A percentile compares a stretch with the other conserved stretches of the same genome.
Evolutionary conservation across 129 eudicot species (phyloP).

Genomic region (Arctium lappa): DNA sequence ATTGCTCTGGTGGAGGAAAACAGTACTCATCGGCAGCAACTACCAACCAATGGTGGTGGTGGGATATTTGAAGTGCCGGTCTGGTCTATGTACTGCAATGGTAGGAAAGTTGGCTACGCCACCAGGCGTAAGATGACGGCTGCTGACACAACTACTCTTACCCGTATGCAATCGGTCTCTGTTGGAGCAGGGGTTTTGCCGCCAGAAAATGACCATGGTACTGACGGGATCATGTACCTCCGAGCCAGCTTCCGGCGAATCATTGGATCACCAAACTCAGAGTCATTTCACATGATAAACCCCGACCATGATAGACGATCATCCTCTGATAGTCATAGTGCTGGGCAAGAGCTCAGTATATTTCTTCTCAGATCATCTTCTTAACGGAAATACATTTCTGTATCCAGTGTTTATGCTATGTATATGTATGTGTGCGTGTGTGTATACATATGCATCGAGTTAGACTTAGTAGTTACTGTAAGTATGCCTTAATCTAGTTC

Average conservation of each 20-base stretch:
- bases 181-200: slow-evolving; percentile 44
- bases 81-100: slow-evolving; percentile 41
- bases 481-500: slow-evolving; percentile 9
- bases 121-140: slow-evolving; percentile 36
- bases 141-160: slow-evolving; percentile 24
- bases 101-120: slow-evolving; percentile 41
- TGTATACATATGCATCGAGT: neutral
- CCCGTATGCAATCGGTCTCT: slow-evolving; percentile 37
- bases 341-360: slow-evolving; percentile 40
- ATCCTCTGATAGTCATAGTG: slow-evolving; percentile 8
- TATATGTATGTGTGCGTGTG: neutral
- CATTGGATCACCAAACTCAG: slow-evolving; percentile 33
- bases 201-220: slow-evolving; percentile 15
- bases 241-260: slow-evolving; percentile 35
- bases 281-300: slow-evolving; percentile 41
- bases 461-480: slow-evolving; percentile 7
- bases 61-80: slow-evolving; percentile 39
- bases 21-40: slow-evolving; percentile 12
- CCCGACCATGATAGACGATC: slow-evolving; percentile 28
- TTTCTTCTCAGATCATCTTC: slow-evolving; percentile 42
- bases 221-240: slow-evolving; percentile 34
- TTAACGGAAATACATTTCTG: neutral
- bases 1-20: slow-evolving; percentile 36
- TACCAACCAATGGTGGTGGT: neutral
- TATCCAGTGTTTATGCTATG: neutral